Percentiles rank a stretch among this genome's conserved stretches.
Conservation (phyloP, 306 rosid species). For the Inga oerstediana region DNA sequence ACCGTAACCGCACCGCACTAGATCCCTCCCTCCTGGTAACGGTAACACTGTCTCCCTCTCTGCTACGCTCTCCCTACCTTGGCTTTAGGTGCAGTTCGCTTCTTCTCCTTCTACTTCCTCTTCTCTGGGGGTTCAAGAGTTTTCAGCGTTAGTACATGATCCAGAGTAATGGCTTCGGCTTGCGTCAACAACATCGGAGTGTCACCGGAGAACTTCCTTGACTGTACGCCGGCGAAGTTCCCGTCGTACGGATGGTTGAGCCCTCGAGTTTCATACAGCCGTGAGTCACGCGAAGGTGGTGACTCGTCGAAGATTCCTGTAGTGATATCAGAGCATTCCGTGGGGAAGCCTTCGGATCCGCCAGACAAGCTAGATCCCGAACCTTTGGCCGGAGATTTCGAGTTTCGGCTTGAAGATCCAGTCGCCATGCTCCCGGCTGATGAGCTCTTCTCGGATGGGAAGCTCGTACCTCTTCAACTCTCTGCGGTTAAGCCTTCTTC, state of each 20-base stretch:
- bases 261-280: constrained; percentile 60
- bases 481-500: constrained; percentile 46
- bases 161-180: constrained; percentile 80
- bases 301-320: constrained; percentile 29
- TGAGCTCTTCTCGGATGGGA: constrained; percentile 86
- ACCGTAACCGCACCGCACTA: neutral
- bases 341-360: neutral
- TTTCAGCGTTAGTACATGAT: constrained; percentile 31
- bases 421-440: constrained; percentile 91
- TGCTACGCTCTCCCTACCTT: neutral
- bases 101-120: neutral
- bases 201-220: constrained; percentile 70
- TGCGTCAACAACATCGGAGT: constrained; percentile 81
- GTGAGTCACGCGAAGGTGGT: constrained; percentile 37
- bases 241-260: constrained; percentile 70
- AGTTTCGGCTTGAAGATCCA: constrained; percentile 85
- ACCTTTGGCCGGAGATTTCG: constrained; percentile 55
- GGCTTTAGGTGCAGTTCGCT: neutral
- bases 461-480: constrained; percentile 77
- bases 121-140: neutral
- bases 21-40: neutral
- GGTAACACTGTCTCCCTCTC: neutral
- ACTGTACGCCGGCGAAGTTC: constrained; percentile 48
- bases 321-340: neutral
- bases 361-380: constrained; percentile 56